Evolutionary conservation across 2,329 filamentous ascomycete species (phyloP).

Genomic region (Ceratocystis harringtonii): DNA sequence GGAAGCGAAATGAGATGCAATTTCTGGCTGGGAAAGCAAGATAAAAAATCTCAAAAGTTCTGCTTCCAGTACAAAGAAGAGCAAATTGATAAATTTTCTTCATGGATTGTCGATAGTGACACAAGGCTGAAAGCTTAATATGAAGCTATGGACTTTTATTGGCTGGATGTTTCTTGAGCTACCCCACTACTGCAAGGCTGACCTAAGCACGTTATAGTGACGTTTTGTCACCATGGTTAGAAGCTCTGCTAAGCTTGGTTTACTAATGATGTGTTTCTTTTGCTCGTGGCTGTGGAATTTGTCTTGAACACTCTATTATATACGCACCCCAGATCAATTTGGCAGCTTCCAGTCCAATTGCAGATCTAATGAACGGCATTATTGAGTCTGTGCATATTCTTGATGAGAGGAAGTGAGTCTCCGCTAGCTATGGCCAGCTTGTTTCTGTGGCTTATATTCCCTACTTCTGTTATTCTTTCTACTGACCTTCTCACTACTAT

Average conservation of each 20-base stretch:
- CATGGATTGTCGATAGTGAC: neutral
- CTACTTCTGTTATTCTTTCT: too few relatives aligned
- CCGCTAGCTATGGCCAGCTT: neutral
- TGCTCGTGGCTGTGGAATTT: neutral
- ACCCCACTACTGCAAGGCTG: slow-evolving; percentile 2
- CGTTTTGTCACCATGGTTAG: neutral
- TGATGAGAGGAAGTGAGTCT: slow-evolving; percentile 75
- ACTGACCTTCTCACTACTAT: neutral
- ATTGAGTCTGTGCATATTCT: slow-evolving; percentile 95
- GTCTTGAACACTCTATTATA: neutral
- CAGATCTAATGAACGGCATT: slow-evolving; percentile 54
- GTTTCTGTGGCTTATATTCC: neutral
- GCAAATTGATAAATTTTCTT: neutral
- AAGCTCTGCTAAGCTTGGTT: neutral
- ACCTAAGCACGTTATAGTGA: neutral
- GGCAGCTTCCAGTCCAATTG: neutral
- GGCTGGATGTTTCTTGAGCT: neutral
- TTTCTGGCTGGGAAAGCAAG: neutral
- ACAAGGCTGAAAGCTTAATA: neutral
- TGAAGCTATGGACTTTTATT: neutral
- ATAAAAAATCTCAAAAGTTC: neutral
- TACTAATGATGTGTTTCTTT: neutral
- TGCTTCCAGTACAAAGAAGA: neutral
- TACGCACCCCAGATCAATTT: neutral
- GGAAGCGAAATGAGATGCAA: neutral